Evolutionary conservation across 2,329 filamentous ascomycete genomes (phyloP), one percentile per base, ranked within the genome.

Genomic region (Eurotiales sp.): DNA sequence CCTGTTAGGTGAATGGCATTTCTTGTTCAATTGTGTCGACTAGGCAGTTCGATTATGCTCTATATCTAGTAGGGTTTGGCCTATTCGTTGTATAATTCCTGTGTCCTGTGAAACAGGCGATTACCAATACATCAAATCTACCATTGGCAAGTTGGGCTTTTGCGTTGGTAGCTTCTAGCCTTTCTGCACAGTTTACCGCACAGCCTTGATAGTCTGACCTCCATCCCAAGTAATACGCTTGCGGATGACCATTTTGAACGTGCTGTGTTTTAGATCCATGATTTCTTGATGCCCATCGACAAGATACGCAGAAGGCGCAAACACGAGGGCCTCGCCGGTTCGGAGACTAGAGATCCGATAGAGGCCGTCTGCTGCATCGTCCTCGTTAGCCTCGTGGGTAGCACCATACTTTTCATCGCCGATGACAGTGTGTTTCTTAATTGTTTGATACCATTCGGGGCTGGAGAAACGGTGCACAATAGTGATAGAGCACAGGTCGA

Each of bases 381-480:
- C 17, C 3, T 15, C 29, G 23, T 52, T 37, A 3, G 19, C 23
- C 21, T 41, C 36, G 8, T 36, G 29, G 11, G 17, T 34, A 12
- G 12, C 15, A 21, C 27, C 14, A 14, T 11, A 14, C 5, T 32
- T 32, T 25, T 43, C 43, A 34, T 46, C 41, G 12, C 34, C 52
- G n/a, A 54, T 51, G 11, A 77, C 79, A 1, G 86, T 65, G 61
- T 82, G 72, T 0, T 56, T 56, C 41, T 64, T 61, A 6, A 82
- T 66, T 0, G 72, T 71, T 0, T 62, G 60, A 23, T 82, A 75
- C 86, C 85, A 88, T 1, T 77, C 76, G 0, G 85, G 85, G 0
- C 80, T 84, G 0, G 76, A 82, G 64, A 91, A 91, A 0, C 84
- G 77, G 61, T 91, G 87, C 0, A 90, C 82, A 14, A 90, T 75